phyloP scores from a whole-genome alignment of 2,329 filamentous ascomycete genomes.

The Berkeleyomyces basicola region DNA sequence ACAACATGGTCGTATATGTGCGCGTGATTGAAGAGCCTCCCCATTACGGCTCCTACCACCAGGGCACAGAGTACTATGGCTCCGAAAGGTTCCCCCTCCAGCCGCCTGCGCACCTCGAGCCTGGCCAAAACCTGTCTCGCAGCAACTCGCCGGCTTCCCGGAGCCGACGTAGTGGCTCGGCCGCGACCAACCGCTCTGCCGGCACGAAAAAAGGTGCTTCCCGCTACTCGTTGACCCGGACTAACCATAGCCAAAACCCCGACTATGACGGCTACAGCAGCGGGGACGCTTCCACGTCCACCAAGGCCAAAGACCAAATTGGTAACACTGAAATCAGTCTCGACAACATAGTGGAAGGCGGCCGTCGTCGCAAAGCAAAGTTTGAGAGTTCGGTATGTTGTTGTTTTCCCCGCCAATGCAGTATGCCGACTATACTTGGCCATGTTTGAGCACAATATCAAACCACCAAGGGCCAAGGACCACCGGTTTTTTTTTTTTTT shows the following conservation, averaged over 20 bases:
- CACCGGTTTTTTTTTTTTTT: too few species aligned
- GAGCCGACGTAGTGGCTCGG: conserved; percentile 63
- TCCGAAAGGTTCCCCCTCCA: conserved; percentile 35
- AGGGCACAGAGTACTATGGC: conserved; percentile 29
- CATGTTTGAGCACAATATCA: background rate
- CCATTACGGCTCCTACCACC: conserved; percentile 12
- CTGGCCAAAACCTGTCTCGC: conserved; percentile 36
- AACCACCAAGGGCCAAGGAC: too few species aligned
- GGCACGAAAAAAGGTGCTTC: conserved; percentile 49
- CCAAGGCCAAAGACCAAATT: conserved; percentile 66
- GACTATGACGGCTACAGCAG: conserved; percentile 67
- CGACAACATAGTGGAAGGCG: conserved; percentile 95
- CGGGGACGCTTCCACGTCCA: conserved; percentile 65
- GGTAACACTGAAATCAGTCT: conserved; percentile 94
- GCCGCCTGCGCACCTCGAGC: conserved; percentile 33
- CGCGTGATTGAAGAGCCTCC: conserved; percentile 50
- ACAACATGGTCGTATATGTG: conserved; percentile 88
- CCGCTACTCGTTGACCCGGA: conserved; percentile 25
- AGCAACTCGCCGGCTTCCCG: conserved; percentile 56
- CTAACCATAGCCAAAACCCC: conserved; percentile 42
- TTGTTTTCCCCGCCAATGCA: background rate
- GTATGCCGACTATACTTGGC: background rate
- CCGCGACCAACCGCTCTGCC: conserved; percentile 30
- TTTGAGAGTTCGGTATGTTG: conserved; percentile 85
- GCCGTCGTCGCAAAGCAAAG: conserved; percentile 85